A percentile compares a stretch with the other conserved stretches of the same genome.
These are phyloP conservation scores for Calonectria hongkongensis DNA, from an alignment of 2,329 filamentous ascomycete species.

Conservation along the genomic window DNA sequence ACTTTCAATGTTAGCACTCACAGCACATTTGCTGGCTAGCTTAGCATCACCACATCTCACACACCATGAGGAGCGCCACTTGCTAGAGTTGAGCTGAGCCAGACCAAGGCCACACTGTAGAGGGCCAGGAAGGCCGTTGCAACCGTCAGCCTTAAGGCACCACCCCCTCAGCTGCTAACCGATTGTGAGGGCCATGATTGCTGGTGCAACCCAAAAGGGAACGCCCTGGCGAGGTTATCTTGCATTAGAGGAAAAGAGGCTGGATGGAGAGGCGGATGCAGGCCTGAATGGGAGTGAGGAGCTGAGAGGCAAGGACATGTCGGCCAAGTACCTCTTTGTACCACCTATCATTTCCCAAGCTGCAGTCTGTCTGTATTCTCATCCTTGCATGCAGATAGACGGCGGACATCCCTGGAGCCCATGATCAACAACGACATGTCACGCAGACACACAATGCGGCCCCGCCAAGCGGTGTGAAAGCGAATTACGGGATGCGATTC, in stretches of 20 bases:
- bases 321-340: conserved; percentile 28
- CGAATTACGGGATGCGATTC: not conserved
- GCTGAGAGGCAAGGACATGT: conserved; percentile 9
- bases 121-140: conserved; percentile 26
- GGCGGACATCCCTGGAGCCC: not conserved
- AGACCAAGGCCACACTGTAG: conserved; percentile 10
- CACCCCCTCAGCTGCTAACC: conserved; percentile 29
- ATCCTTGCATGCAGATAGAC: conserved; percentile 24
- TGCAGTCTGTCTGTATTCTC: conserved; percentile 7
- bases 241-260: conserved; percentile 22
- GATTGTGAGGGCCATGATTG: conserved; percentile 22
- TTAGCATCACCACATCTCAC: conserved; percentile 26
- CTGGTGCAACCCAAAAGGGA: conserved; percentile 13
- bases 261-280: conserved; percentile 13
- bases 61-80: conserved; percentile 28
- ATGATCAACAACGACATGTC: conserved; percentile 21
- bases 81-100: conserved; percentile 30
- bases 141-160: conserved; percentile 39
- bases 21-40: not conserved
- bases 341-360: conserved; percentile 28
- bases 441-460: conserved; percentile 17
- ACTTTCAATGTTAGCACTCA: not conserved
- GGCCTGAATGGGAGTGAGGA: conserved; percentile 20
- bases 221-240: conserved; percentile 27
- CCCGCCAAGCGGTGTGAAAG: not conserved